phyloP scores from a whole-genome alignment of 176 grass and related monocot genomes.

The barley (Hordeum vulgare) region MorexV3_pseudomolecules_assembly NC_058522.1:114015681-114016180 shows the following conservation, averaged over 20 bases:
- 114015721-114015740: too few species aligned
- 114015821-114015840: background rate
- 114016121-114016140: background rate
- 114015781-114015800: background rate
- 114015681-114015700: too few species aligned
- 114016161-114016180: too few species aligned
- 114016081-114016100: conserved; percentile 61
- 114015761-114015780: background rate
- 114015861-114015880: background rate
- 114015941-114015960: conserved; percentile 51
- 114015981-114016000: conserved; percentile 33
- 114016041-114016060: conserved; percentile 44
- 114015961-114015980: conserved; percentile 37
- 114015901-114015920: background rate
- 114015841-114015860: background rate
- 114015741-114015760: background rate
- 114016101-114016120: conserved; percentile 36
- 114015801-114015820: background rate
- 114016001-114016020: conserved; percentile 64
- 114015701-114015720: too few species aligned
- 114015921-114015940: background rate
- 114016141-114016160: background rate
- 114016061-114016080: conserved; percentile 11
- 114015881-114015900: background rate
- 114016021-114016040: conserved; percentile 39